phyloP scores from a whole-genome alignment of 306 rosid species.

The Senna siamea region DNA sequence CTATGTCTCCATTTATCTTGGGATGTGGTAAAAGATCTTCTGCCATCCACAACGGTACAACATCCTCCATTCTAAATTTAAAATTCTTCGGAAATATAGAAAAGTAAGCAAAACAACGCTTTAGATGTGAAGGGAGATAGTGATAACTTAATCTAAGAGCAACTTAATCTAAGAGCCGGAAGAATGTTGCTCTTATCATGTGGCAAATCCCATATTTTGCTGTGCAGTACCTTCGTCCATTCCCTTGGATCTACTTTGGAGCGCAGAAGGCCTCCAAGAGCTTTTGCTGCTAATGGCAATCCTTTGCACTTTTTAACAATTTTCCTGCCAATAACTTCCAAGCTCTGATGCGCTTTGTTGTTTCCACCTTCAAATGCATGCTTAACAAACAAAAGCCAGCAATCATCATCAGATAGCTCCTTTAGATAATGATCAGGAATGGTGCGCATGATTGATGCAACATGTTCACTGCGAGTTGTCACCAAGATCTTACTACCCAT shows the following conservation, averaged over 20 bases:
- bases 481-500: slow-evolving; percentile 34
- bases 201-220: slow-evolving; percentile 39
- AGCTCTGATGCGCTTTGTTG: background rate
- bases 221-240: slow-evolving; percentile 29
- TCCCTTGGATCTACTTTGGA: slow-evolving; percentile 25
- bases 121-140: slow-evolving; percentile 23
- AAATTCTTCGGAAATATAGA: slow-evolving; percentile 40
- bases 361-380: slow-evolving; percentile 29
- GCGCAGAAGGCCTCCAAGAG: slow-evolving; percentile 38
- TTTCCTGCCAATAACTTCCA: slow-evolving; percentile 21
- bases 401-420: slow-evolving; percentile 28
- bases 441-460: slow-evolving; percentile 32
- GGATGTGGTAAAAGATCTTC: slow-evolving; percentile 29
- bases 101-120: slow-evolving; percentile 38
- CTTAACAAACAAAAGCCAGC: slow-evolving; percentile 37
- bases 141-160: slow-evolving; percentile 26
- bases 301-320: slow-evolving; percentile 38
- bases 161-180: slow-evolving; percentile 27
- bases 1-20: background rate
- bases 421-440: slow-evolving; percentile 12
- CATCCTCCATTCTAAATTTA: background rate
- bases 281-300: slow-evolving; percentile 38
- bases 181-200: slow-evolving; percentile 11
- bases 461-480: slow-evolving; percentile 35
- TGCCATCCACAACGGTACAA: slow-evolving; percentile 38